Base-by-base conservation (phyloP, 140 eudicot genomes). In the Anethum foeniculum region DNA sequence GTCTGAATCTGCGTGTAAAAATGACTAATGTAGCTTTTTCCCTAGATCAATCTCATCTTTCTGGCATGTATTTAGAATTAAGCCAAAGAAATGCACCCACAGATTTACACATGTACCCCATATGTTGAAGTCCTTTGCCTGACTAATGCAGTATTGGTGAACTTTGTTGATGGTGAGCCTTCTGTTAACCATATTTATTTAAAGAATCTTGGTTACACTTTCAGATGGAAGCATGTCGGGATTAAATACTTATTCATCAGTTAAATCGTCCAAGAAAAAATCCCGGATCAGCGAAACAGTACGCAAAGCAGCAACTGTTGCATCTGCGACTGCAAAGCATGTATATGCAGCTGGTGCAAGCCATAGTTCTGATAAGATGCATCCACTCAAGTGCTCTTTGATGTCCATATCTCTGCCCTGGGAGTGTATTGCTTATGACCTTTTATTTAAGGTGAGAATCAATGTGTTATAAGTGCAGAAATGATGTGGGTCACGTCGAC, bases 401-500 rank as follows among this genome's bases (percentile, higher is more conserved):
- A 95, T 95, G 97, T 95, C 99, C 73, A 81, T 95, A 69, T 92
- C 97, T 18, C 77, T 92, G 79, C 99, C 99, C 34, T 95, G 99
- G 99, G 97, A 95, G 78, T 86, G 86, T 85, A 92, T 95, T 52
- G 97, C 97, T 67, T 77, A 85, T 76, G 97, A 95, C 88, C 97
- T 94, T 80, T 88, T 95, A 80, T 95, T 95, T 27, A 95, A 95
- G 97, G 97, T 90, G 78, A 81, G 77, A 58, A 25, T 62, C 36
- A 62, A 27, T 62, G 15, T 62, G 13, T 25, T 27, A 25, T 10
- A 62, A 25, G 71, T 62, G 71, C 18, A 23, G 69, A 62, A 25
- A 25, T 11, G 18, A 25, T 11, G 36, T 27, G 71, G 18, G 25
- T 25, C 71, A 62, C 14, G 18, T 62, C 36, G 14, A 62, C 8